phyloP scores from a whole-genome alignment of 148 eudicot genomes.

The Camellia japonica region DNA sequence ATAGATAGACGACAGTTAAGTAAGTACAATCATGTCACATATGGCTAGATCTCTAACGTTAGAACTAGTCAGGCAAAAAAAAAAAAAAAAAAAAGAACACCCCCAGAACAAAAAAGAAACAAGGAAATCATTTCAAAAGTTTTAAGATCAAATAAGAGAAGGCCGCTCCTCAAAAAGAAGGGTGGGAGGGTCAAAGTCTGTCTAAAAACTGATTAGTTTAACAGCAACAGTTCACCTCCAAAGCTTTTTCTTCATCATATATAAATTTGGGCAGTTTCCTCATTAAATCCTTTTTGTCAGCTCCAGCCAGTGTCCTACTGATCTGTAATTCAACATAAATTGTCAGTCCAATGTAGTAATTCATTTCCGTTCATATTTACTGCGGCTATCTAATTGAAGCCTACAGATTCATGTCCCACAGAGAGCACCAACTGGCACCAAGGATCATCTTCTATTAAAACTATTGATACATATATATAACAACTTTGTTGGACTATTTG shows the following conservation, averaged over 20 bases:
- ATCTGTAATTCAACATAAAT: constrained; percentile 38
- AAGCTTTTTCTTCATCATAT: constrained; percentile 88
- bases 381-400: background rate
- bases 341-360: background rate
- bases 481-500: background rate
- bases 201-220: background rate
- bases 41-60: background rate
- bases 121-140: too few species aligned
- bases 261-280: constrained; percentile 86
- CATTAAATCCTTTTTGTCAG: constrained; percentile 85
- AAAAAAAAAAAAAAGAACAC: too few species aligned
- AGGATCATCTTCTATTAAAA: background rate
- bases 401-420: background rate
- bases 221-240: constrained; percentile 56
- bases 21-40: background rate
- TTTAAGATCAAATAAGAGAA: background rate
- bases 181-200: background rate
- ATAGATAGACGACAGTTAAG: too few species aligned
- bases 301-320: constrained; percentile 76
- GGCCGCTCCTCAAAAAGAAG: background rate
- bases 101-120: too few species aligned
- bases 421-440: constrained; percentile 3
- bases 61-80: background rate
- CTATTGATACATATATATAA: background rate
- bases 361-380: background rate